Evolutionary conservation across 2,329 filamentous ascomycete genomes (phyloP), one percentile per base, ranked within the genome.

Genomic region (Beauveria pseudobassiana): DNA sequence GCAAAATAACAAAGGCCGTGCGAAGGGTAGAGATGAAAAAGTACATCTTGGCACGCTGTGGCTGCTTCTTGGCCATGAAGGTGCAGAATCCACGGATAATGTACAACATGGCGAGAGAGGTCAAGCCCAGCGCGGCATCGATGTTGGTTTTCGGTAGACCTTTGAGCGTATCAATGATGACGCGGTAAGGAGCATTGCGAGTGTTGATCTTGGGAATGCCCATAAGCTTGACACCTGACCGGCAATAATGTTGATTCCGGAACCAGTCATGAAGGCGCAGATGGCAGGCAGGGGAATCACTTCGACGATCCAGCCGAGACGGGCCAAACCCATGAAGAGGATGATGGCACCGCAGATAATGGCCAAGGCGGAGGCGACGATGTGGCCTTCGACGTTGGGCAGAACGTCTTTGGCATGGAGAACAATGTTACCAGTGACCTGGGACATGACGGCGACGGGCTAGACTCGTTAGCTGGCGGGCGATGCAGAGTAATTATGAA

Each of bases 1-100:
- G 80, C 50, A 93, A 75, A 64, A 95, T 91, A 66, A 93, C 87
- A 69, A 95, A 92, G 1, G 85, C 88, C 5, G 89, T 91, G 43
- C 90, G 86, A 45, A 95, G 80, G 0, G 91, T 93, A 20, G 86
- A 88, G 57, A 87, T 73, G 77, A 93, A 93, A 76, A 93, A 93
- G 80, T 85, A 92, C 1, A 84, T 68, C 80, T 90, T 91, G 62
- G 84, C 81, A 57, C 80, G 81, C 2, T 80, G 75, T 3, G 90
- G 89, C 66, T 88, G 81, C 70, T 82, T 86, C 74, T 82, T 85
- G n/a, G 87, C 87, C 68, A 86, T 78, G 64, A 74, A 80, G 55
- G 80, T 83, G 77, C 88, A 91, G 57, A 76, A 74, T 58, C 72
- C 81, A 6, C 89, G 85, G 65, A 90, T 84, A 8, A 82, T 63